Evolutionary conservation across 345 rosid genomes (phyloP).

Genomic region (Bruguiera parviflora): DNA sequence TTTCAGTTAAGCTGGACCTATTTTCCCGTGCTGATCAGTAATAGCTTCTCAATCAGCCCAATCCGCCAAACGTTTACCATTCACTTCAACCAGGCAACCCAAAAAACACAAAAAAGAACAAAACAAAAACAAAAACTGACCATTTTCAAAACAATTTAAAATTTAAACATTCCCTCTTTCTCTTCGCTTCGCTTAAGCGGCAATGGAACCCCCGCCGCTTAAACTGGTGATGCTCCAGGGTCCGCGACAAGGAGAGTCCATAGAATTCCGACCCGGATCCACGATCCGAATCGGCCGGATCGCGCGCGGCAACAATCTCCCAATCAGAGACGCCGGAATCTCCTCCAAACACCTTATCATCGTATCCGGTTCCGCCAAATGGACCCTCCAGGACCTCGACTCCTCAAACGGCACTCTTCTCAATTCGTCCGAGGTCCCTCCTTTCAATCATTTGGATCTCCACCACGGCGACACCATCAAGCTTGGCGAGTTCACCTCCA

Average conservation of each 20-base stretch:
- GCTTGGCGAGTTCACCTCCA: constrained; percentile 67
- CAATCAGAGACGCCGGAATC: constrained; percentile 70
- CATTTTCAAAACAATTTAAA: no score
- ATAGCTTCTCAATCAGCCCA: no score
- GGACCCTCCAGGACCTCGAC: constrained; percentile 63
- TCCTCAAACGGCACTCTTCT: constrained; percentile 83
- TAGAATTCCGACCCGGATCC: constrained; percentile 50
- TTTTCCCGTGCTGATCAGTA: no score
- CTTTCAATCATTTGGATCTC: constrained; percentile 41
- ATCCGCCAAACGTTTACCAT: no score
- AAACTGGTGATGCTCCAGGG: constrained; percentile 51
- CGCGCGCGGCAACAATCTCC: constrained; percentile 63
- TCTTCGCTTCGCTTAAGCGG: no score
- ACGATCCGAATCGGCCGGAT: constrained; percentile 60
- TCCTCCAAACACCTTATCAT: constrained; percentile 73
- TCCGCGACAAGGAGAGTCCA: constrained; percentile 63
- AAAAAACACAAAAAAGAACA: no score
- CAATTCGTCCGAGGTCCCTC: constrained; percentile 41
- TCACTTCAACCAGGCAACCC: no score
- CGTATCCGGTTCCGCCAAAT: constrained; percentile 51
- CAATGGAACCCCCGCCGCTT: constrained; percentile 24
- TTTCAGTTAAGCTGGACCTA: no score
- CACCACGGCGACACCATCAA: constrained; percentile 60
- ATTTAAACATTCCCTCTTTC: not conserved
- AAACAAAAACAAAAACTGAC: no score